Evolutionary conservation across 441 rosid genomes (phyloP).

Genomic region (Flueggea neowawraea): DNA sequence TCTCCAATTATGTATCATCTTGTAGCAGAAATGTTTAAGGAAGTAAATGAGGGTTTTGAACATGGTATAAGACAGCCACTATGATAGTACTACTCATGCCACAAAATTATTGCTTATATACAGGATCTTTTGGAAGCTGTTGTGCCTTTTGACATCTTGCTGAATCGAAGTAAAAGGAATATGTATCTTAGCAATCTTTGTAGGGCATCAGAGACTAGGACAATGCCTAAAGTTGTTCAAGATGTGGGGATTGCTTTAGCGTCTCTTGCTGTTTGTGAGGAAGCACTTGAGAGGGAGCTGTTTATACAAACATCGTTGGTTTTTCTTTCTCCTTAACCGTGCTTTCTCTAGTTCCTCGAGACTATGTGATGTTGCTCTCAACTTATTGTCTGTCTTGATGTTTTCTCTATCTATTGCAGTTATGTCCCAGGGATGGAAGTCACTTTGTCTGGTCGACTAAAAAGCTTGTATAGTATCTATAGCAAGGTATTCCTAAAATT

Average conservation of each 20-base stretch:
- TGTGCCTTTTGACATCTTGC: constrained; percentile 65
- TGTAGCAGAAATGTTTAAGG: too few species aligned
- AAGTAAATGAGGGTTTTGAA: too few species aligned
- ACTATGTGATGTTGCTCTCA: not conserved
- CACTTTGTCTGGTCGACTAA: constrained; percentile 62
- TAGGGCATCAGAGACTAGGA: constrained; percentile 31
- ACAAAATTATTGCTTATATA: constrained; percentile 1
- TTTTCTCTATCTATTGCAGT: constrained; percentile 32
- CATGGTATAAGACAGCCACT: not conserved
- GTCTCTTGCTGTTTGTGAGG: constrained; percentile 65
- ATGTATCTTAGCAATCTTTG: constrained; percentile 44
- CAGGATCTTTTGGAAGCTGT: constrained; percentile 85
- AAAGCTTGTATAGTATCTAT: constrained; percentile 67
- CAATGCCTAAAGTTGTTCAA: constrained; percentile 52
- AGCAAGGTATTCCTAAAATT: constrained; percentile 47
- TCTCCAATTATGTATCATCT: too few species aligned
- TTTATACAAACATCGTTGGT: constrained; percentile 70
- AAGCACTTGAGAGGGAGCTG: constrained; percentile 69
- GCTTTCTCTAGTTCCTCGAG: constrained; percentile 10
- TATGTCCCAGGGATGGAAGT: constrained; percentile 87
- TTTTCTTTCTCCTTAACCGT: constrained; percentile 14
- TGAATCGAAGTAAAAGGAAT: constrained; percentile 53
- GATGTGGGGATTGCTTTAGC: constrained; percentile 75
- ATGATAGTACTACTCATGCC: not conserved
- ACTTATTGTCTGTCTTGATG: not conserved